phyloP scores from a whole-genome alignment of 345 rosid genomes.

The Passiflora organensis region DNA sequence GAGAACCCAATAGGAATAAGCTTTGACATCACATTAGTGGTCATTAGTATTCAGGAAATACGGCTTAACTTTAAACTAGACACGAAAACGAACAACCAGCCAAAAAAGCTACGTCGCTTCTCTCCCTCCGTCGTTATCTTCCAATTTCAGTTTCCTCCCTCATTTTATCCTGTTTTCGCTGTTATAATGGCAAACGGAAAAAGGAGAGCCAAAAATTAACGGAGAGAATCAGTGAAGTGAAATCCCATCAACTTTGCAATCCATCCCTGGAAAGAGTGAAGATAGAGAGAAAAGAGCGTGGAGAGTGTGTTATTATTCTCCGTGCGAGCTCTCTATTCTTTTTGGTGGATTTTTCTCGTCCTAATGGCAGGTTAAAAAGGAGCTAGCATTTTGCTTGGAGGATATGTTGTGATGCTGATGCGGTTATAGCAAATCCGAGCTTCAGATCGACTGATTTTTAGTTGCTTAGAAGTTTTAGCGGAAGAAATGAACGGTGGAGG shows the following conservation, averaged over 20 bases:
- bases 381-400: background rate
- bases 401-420: background rate
- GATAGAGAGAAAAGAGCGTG: background rate
- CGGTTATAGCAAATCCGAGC: background rate
- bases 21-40: background rate
- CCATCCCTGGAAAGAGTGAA: background rate
- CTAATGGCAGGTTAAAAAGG: no score
- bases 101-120: slow-evolving; percentile 13
- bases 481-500: slow-evolving; percentile 14
- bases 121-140: slow-evolving; percentile 6
- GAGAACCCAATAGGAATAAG: no score
- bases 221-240: slow-evolving; percentile 6
- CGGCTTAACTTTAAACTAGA: no score
- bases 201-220: background rate
- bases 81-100: background rate
- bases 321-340: slow-evolving; percentile 3
- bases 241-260: slow-evolving; percentile 5
- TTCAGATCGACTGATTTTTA: slow-evolving; percentile 1
- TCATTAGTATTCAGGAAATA: background rate
- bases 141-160: background rate
- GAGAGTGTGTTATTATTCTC: background rate
- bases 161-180: background rate
- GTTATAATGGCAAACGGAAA: background rate
- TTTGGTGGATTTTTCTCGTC: slow-evolving; percentile 7
- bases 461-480: background rate